Evolutionary conservation across 2,329 filamentous ascomycete genomes (phyloP), one percentile per base, ranked within the genome.

Genomic region (Colletotrichum sp.): DNA sequence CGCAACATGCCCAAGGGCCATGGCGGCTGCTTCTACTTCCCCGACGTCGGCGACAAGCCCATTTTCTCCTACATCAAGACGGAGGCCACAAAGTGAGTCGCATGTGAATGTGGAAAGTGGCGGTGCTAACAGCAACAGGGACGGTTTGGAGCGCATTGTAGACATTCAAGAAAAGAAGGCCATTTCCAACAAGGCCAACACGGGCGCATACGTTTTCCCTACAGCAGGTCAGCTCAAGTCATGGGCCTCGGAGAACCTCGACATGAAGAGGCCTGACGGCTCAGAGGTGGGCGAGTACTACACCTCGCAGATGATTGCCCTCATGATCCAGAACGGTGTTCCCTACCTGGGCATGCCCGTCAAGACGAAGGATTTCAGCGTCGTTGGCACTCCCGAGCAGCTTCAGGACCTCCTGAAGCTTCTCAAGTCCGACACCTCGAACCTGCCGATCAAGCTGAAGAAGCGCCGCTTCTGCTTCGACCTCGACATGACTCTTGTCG

Each of bases 381-480:
- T 77, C 63, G 81, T 82, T n/a, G 81, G 81, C 39, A 82, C 81
- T 6, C 81, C 81, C 4, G 78, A 81, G 77, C 80, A 82, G 72
- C 78, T 82, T 16, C 72, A 81, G 71, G 79, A 80, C 68, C 78
- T 83, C 21, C 72, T 83, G 24, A 73, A 77, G 52, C 77, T 78
- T 18, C 71, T 81, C 55, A 81, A 81, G 77, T 71, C 72, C 6
- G 79, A 77, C 52, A 78, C 64, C n/a, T 73, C 70, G 7, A 77
- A 79, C 57, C 71, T 76, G 26, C 71, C 67, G 26, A 79, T 79
- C 44, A 77, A 80, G 68, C 68, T 78, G 44, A 79, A 81, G 76
- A 81, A 80, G 71, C 75, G 81, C 13, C 79, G 81, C n/a, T 82
- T 83, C 77, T 83, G 81, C 70, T 83, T 82, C 72, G 81, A 83